Base-by-base conservation (phyloP, 2,329 filamentous ascomycete species). In the Chrysosphaeria jannelii region DNA sequence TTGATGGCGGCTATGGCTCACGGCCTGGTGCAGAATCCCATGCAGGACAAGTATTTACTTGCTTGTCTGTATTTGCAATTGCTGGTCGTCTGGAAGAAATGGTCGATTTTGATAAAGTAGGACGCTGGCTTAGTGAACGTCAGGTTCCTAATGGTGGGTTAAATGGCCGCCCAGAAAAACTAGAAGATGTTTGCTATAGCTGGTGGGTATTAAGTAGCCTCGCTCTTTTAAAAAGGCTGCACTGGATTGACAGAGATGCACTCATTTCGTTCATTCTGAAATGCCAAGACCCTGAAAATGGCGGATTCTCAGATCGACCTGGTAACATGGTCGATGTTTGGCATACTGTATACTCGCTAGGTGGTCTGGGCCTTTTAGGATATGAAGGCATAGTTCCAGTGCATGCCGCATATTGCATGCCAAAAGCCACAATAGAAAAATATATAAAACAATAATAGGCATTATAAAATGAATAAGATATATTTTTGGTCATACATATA, bases 171-270 rank as follows among this genome's bases (percentile, higher is more conserved):
- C 85, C 85, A 1, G 85, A 93, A 47, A 97, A 97, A 50, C 49
- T 72, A 30, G 81, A 90, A 40, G 85, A 97, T 41, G 81, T 90
- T 9, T 97, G 85, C 48, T 97, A 97, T 47, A 90, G 76, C 41
- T 97, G 85, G 85, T 97, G 85, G 85, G 85, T 93, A 21, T 50
- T 81, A 38, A 81, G 74, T 39, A 90, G 79, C 40, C 48, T 97
- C 33, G 68, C 71, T 21, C 91, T 93, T 56, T 72, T 97, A 33
- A 65, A 58, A 25, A 66, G 68, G 26, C 56, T 78, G 25, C 74
- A 91, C 41, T 97, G 85, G 85, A 88, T 97, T 39, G 75, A 97
- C 47, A 59, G 65, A 23, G 53, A 66, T 27, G 72, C 74, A 38
- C 56, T 97, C 35, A 57, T 65, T 24, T 43, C 45, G 13, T 97